Evolutionary conservation across 1,139 yeast genomes (phyloP).

Genomic region (Meyerozyma smithsonii): DNA sequence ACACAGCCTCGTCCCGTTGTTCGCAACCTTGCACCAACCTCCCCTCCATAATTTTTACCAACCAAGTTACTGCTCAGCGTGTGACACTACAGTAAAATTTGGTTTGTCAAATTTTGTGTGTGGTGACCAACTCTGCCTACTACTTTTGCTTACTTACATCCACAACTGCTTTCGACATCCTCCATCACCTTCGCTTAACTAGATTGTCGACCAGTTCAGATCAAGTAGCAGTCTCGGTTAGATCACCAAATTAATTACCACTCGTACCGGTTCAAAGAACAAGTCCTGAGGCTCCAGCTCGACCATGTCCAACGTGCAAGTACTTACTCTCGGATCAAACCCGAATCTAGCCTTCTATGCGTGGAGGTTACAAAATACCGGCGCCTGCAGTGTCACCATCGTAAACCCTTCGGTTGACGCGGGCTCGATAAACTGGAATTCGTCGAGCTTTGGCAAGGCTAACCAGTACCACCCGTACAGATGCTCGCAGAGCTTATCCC

Average conservation of each 20-base stretch:
- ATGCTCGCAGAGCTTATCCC: conserved; percentile 11
- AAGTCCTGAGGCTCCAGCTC: too few relatives aligned
- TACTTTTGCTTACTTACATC: too few relatives aligned
- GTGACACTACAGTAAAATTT: background rate
- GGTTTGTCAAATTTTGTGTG: background rate
- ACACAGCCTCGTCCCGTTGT: background rate
- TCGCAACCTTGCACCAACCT: conserved; percentile 1
- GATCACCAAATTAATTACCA: too few relatives aligned
- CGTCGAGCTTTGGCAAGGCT: conserved; percentile 6
- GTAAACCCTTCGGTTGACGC: conserved; percentile 15
- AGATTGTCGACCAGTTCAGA: too few relatives aligned
- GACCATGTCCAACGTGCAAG: conserved; percentile 2
- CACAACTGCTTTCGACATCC: too few relatives aligned
- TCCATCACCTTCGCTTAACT: too few relatives aligned
- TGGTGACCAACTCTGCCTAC: too few relatives aligned
- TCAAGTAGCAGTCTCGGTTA: too few relatives aligned
- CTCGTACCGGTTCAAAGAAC: too few relatives aligned
- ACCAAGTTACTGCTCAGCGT: background rate
- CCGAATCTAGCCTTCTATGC: conserved; percentile 48
- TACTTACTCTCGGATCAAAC: conserved; percentile 34
- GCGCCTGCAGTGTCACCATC: conserved; percentile 32
- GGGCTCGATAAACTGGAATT: conserved; percentile 7
- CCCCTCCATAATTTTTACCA: conserved; percentile 1
- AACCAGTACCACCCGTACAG: conserved; percentile 5
- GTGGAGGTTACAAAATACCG: conserved; percentile 42